Evolutionary conservation across 345 rosid genomes (phyloP).

Genomic region (Citrus sp.): DNA sequence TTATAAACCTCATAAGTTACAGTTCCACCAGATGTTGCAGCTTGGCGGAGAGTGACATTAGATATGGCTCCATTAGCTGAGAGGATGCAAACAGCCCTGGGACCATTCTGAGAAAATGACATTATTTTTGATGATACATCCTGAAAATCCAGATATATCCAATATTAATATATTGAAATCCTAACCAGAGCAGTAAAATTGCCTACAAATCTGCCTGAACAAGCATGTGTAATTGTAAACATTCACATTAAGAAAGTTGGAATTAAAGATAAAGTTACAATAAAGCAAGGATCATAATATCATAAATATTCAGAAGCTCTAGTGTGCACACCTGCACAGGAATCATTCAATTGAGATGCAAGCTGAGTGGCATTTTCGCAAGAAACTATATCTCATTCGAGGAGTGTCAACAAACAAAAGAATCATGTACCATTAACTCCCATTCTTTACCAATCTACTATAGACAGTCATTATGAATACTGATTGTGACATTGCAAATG

Average conservation of each 20-base stretch:
- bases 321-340: too few relatives aligned
- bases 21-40: conserved; percentile 70
- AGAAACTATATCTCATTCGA: not conserved
- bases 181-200: not conserved
- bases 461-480: not conserved
- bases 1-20: conserved; percentile 64
- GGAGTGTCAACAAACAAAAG: not conserved
- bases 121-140: conserved; percentile 63
- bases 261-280: not conserved
- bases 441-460: not conserved
- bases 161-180: not conserved
- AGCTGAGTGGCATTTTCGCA: not conserved
- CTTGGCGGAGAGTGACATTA: conserved; percentile 69
- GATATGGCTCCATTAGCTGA: conserved; percentile 79
- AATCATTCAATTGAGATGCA: not conserved
- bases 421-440: conserved; percentile 3
- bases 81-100: conserved; percentile 61
- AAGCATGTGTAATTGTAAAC: not conserved
- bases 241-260: not conserved
- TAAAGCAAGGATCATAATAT: conserved; percentile 4
- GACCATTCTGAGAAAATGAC: conserved; percentile 67
- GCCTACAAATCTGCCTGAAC: not conserved
- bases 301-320: not conserved
- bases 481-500: not conserved
- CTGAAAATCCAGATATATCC: conserved; percentile 29